Base-by-base conservation (phyloP, 2,329 filamentous ascomycete species). In the Volutella citrinella region DNA sequence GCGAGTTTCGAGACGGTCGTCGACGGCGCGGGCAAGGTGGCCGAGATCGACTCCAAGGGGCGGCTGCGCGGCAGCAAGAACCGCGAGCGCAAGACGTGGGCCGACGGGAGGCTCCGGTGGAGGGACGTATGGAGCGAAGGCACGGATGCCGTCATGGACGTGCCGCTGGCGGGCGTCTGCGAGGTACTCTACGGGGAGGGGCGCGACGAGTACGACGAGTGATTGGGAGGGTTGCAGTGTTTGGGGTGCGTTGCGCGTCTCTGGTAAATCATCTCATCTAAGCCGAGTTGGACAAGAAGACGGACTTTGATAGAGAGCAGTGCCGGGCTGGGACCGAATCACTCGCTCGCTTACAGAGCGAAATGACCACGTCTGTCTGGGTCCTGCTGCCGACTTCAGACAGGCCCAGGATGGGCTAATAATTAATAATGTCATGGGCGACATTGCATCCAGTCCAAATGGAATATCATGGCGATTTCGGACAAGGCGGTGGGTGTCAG, bases 71-170 rank as follows among this genome's bases (percentile, higher is more conserved):
- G 63, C 29, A 56, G 51, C 21, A 42, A 45, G 7, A 59, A 55
- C 50, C 55, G 61, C 39, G 60, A 63, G 55, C 52, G 59, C 51
- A 53, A 64, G 48, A 45, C 58, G 32, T 51, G 59, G 20, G 59
- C 60, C 24, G 54, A 54, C 19, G 67, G 64, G 22, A 51, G 44
- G 37, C 49, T 75, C 45, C 76, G 88, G 55, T 97, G 93, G 91
- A 81, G 74, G 54, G 75, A 72, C 38, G 73, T 95, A 13, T 98
- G 93, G 93, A 89, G 81, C 54, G 82, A 87, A 51, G 89, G 93
- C 13, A 98, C 93, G 0, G 93, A 98, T 70, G 93, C 89, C 2
- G 93, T 97, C 7, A 86, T 98, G 86, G 93, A 98, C 65, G 83
- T 98, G 30, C 93, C 93, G 7, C 76, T 97, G 46, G 90, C 89